phyloP scores from a whole-genome alignment of 805 yeast genomes.

The Jamesozyma gamospora region DNA sequence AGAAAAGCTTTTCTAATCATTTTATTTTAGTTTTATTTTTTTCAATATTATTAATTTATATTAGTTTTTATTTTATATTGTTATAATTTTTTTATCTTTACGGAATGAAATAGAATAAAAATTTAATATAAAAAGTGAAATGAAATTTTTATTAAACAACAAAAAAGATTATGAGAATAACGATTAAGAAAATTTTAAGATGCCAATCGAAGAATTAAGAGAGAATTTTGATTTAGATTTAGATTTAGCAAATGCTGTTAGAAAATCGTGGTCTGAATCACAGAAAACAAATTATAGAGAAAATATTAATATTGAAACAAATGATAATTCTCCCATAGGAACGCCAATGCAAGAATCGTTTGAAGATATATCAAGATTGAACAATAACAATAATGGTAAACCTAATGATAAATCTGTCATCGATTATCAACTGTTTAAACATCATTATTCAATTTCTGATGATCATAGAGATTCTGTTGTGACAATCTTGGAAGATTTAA shows the following conservation, averaged over 20 bases:
- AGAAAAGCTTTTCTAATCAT: conserved; percentile 15
- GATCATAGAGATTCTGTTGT: conserved; percentile 15
- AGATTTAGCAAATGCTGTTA: conserved; percentile 25
- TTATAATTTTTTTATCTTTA: too few relatives aligned
- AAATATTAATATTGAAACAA: not conserved
- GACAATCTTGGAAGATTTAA: conserved; percentile 16
- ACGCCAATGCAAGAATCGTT: conserved; percentile 7
- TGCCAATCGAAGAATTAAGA: too few relatives aligned
- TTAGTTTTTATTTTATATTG: too few relatives aligned
- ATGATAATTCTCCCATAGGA: conserved; percentile 13
- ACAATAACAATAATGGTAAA: not conserved
- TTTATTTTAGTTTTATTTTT: not conserved
- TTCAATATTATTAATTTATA: too few relatives aligned
- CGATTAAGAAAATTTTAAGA: too few relatives aligned
- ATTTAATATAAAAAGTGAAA: too few relatives aligned
- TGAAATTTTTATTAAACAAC: too few relatives aligned
- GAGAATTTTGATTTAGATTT: conserved; percentile 10
- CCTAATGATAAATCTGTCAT: too few relatives aligned
- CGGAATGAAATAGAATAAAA: too few relatives aligned
- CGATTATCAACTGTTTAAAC: conserved; percentile 20
- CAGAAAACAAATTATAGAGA: not conserved
- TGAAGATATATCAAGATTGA: not conserved
- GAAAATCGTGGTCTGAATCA: conserved; percentile 27
- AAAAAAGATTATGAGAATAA: too few relatives aligned
- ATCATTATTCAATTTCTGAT: conserved; percentile 22